phyloP scores from a whole-genome alignment of 805 yeast genomes.

The Saccharomycopsis fibuligera region DNA sequence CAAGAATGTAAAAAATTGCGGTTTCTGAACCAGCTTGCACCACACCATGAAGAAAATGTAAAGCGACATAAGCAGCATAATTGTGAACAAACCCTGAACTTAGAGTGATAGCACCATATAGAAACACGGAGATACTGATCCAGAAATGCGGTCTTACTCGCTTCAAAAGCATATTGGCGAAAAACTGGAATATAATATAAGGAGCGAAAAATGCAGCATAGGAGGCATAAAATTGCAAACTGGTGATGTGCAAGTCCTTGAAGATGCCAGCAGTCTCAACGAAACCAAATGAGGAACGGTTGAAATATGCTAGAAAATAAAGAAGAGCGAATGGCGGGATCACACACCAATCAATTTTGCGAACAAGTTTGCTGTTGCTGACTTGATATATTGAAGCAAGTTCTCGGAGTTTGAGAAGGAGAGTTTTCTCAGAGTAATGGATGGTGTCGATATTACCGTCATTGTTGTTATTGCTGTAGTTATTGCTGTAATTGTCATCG shows the following conservation, averaged over 20 bases:
- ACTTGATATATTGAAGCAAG: constrained; percentile 40
- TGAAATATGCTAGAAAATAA: constrained; percentile 64
- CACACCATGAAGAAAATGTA: constrained; percentile 60
- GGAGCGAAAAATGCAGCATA: constrained; percentile 55
- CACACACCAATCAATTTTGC: constrained; percentile 58
- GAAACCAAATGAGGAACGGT: constrained; percentile 69
- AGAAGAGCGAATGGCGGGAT: constrained; percentile 65
- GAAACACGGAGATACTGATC: constrained; percentile 50
- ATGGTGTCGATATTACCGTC: too few species aligned
- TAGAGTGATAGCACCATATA: constrained; percentile 56
- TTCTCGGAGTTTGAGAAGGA: constrained; percentile 21
- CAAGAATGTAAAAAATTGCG: constrained; percentile 61
- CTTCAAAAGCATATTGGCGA: constrained; percentile 57
- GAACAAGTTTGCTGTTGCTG: constrained; percentile 46
- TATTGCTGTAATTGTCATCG: too few species aligned
- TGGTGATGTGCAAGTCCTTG: constrained; percentile 43
- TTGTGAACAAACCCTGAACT: constrained; percentile 58
- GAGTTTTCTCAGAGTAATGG: constrained; percentile 1
- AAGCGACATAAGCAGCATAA: constrained; percentile 51
- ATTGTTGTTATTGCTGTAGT: too few species aligned
- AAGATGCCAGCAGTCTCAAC: constrained; percentile 61
- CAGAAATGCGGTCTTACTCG: constrained; percentile 57
- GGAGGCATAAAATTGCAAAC: constrained; percentile 45
- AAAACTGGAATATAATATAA: constrained; percentile 50
- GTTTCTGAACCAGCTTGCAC: constrained; percentile 72